Evolutionary conservation across 306 rosid species (phyloP), one percentile per base, ranked within the genome.

Genomic region (Pyrus communis): DNA sequence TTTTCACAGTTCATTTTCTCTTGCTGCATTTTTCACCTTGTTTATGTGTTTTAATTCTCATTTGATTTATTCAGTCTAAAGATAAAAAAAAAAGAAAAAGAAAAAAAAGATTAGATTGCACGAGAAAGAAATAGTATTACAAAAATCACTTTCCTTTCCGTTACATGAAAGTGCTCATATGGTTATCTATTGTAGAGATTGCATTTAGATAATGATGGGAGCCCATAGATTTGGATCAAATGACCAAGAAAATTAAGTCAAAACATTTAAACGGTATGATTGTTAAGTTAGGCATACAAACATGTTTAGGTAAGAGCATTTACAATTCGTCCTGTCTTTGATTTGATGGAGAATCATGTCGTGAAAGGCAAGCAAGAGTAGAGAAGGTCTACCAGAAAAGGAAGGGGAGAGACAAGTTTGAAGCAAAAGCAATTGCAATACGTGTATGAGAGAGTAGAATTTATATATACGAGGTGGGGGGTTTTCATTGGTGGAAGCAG

Each of bases 381-480:
- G 68, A 73, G 19, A 57, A 9, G 51, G 27, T 43, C 67, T 42
- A 74, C 60, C 70, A 61, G 12, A 42, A 74, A 35, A 74, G 57
- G 22, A 59, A 42, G 17, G 69, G 23, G 55, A 58, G 22, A 21
- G 21, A 11, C 28, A 28, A 31, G 52, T 27, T 61, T 74, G 46
- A 74, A 74, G 70, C 78, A 43, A 61, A 74, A 74, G 45, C 78
- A 74, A 74, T 5, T 17, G 55, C 55, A 5, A 17, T 4, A 17
- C 55, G 21, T 17, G 9, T 18, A 28, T 23, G 77, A 27, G 77
- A 19, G 30, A 21, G 38, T 15, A 19, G 17, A 19, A 64, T 8
- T 4, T 12, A 74, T 28, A 45, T 35, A 13, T 1, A 27, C 21
- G 69, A 59, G 51, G 38, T 73, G 42, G 70, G 28, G 68, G 19